phyloP scores from a whole-genome alignment of 2,329 filamentous ascomycete genomes.

The Aureobasidium zeae region DNA sequence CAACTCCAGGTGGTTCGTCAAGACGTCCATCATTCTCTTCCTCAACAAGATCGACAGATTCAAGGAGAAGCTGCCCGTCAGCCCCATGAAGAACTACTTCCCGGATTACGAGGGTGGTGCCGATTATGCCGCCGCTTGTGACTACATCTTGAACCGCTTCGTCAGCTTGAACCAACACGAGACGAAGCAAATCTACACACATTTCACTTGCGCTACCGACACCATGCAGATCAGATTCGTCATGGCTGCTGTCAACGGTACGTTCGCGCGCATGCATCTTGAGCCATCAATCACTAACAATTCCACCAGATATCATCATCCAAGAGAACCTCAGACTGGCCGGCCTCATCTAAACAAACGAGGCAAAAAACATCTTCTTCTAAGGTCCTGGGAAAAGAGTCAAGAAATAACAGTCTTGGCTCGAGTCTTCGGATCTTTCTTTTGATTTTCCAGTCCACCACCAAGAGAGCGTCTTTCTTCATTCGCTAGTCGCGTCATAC shows the following conservation, averaged over 20 bases:
- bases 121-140: constrained; percentile 90
- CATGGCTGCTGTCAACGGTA: constrained; percentile 98
- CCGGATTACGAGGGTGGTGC: constrained; percentile 81
- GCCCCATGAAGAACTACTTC: constrained; percentile 69
- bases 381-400: constrained; percentile 3
- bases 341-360: constrained; percentile 67
- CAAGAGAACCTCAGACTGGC: constrained; percentile 97
- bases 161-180: constrained; percentile 93
- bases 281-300: constrained; percentile 45
- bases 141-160: constrained; percentile 98
- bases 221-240: constrained; percentile 99
- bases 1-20: constrained; percentile 44
- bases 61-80: constrained; percentile 64
- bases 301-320: constrained; percentile 86
- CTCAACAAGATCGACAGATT: constrained; percentile 49
- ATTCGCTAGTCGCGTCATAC: not conserved
- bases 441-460: not conserved
- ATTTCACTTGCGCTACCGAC: constrained; percentile 97
- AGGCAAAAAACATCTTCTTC: not conserved
- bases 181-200: constrained; percentile 99
- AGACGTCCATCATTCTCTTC: constrained; percentile 43
- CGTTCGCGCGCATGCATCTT: constrained; percentile 27
- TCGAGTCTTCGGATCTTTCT: constrained; percentile 1
- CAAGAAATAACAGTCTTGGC: constrained; percentile 9
- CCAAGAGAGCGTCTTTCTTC: constrained; percentile 1